A percentile compares a stretch with the other conserved stretches of the same genome.
Evolutionary conservation across 176 grass and related monocot species (phyloP).

Genomic region (Themeda triandra): DNA sequence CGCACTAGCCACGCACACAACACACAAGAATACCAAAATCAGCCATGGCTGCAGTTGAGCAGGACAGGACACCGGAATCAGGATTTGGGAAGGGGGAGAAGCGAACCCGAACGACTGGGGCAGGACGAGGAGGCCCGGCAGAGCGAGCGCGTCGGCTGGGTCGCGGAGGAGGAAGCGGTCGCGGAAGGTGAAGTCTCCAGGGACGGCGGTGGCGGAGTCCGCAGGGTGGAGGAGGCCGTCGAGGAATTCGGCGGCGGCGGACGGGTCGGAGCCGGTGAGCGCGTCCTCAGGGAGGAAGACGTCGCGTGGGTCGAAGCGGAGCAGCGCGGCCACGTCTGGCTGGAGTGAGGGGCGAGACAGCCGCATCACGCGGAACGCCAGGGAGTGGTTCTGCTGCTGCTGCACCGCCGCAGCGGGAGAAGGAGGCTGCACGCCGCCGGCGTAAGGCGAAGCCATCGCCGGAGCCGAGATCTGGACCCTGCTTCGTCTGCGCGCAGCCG

Average conservation of each 20-base stretch:
- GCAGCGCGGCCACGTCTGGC: conserved; percentile 67
- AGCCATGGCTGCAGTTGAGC: neutral
- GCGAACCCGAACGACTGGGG: conserved; percentile 86
- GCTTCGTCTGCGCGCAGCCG: neutral
- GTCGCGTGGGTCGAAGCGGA: conserved; percentile 81
- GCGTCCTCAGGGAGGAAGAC: conserved; percentile 88
- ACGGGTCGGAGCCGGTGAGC: conserved; percentile 46
- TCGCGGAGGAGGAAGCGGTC: conserved; percentile 78
- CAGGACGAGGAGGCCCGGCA: conserved; percentile 80
- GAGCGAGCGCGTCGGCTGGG: conserved; percentile 78
- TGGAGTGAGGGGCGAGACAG: conserved; percentile 84
- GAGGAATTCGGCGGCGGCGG: conserved; percentile 26
- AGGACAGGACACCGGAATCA: neutral
- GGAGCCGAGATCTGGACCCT: conserved; percentile 34
- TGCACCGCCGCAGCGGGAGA: conserved; percentile 15
- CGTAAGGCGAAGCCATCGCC: conserved; percentile 53
- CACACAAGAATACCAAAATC: conserved; percentile 16
- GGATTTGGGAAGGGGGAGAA: neutral
- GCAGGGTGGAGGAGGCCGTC: conserved; percentile 33
- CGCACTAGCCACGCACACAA: conserved; percentile 52
- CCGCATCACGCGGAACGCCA: conserved; percentile 97
- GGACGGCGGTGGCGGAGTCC: conserved; percentile 29
- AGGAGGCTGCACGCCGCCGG: conserved; percentile 35
- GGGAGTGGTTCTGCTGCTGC: conserved; percentile 62
- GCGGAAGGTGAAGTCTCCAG: conserved; percentile 84